Percentiles rank a stretch among this genome's conserved stretches.
phyloP scores from a whole-genome alignment of 441 rosid genomes.

The Corymbia calophylla region DNA sequence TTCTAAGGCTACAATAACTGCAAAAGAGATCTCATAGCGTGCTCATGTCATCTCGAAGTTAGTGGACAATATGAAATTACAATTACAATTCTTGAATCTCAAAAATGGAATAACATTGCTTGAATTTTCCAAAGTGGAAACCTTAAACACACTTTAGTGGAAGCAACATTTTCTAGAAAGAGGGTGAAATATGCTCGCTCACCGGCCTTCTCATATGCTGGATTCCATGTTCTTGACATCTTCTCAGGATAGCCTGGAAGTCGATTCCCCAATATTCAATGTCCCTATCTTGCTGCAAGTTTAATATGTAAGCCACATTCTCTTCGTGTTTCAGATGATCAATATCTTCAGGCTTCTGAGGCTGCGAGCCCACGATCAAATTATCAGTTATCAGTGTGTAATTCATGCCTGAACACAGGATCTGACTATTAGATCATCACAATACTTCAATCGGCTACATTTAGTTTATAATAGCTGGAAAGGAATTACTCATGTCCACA shows the following conservation, averaged over 20 bases:
- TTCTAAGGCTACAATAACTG: not conserved
- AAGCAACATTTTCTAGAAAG: not conserved
- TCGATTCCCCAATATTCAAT: slow-evolving; percentile 78
- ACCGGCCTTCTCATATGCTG: slow-evolving; percentile 87
- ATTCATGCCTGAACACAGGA: slow-evolving; percentile 69
- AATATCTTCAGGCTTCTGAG: slow-evolving; percentile 79
- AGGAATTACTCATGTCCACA: not conserved
- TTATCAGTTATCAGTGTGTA: slow-evolving; percentile 63
- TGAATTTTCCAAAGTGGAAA: not conserved
- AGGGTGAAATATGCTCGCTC: slow-evolving; percentile 19
- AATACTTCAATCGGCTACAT: not conserved
- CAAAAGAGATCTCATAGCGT: not conserved
- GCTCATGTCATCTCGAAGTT: not conserved
- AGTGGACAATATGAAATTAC: not conserved
- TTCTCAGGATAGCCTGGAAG: slow-evolving; percentile 38
- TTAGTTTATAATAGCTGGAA: not conserved
- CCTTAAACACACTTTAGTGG: not conserved
- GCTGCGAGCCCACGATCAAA: slow-evolving; percentile 88
- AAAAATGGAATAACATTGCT: not conserved
- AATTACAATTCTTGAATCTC: not conserved
- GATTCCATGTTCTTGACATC: slow-evolving; percentile 52
- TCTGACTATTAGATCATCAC: not conserved
- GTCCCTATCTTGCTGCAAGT: slow-evolving; percentile 86
- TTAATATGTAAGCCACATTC: slow-evolving; percentile 81
- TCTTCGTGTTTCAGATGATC: slow-evolving; percentile 66